Conservation (phyloP, 2,329 filamentous ascomycete genomes). For the Lasiodiplodia gonubiensis region DNA sequence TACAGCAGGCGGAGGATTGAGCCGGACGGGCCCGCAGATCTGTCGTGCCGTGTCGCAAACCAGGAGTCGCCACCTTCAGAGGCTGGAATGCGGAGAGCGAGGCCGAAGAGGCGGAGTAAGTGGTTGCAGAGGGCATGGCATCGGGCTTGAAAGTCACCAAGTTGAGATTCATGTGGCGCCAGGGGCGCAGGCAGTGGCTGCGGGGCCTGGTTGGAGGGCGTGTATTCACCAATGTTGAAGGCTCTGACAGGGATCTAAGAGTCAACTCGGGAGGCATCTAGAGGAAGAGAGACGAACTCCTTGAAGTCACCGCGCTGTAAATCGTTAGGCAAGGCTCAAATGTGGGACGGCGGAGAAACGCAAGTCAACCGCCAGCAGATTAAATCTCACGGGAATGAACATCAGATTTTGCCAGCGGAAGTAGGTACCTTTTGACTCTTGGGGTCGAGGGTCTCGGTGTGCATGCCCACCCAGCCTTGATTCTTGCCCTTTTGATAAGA, state of each 20-base stretch:
- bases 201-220: conserved; percentile 65
- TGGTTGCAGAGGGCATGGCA: conserved; percentile 76
- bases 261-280: not conserved
- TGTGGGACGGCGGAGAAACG: conserved; percentile 30
- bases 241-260: conserved; percentile 61
- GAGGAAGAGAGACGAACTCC: conserved; percentile 63
- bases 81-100: conserved; percentile 67
- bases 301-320: conserved; percentile 77
- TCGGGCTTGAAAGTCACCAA: conserved; percentile 69
- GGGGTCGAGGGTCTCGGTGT: conserved; percentile 86
- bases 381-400: not conserved
- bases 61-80: conserved; percentile 51
- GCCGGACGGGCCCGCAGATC: conserved; percentile 55
- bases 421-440: conserved; percentile 72
- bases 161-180: conserved; percentile 61
- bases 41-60: conserved; percentile 68
- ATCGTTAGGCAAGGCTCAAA: not conserved
- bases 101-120: conserved; percentile 77
- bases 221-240: conserved; percentile 89
- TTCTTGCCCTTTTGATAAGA: conserved; percentile 75
- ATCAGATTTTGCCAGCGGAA: not conserved
- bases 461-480: conserved; percentile 86
- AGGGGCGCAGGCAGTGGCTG: conserved; percentile 78
- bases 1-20: conserved; percentile 62
- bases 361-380: not conserved